Conservation (phyloP, 768 basidiomycete genomes). For the Amanita subjunquillea region DNA sequence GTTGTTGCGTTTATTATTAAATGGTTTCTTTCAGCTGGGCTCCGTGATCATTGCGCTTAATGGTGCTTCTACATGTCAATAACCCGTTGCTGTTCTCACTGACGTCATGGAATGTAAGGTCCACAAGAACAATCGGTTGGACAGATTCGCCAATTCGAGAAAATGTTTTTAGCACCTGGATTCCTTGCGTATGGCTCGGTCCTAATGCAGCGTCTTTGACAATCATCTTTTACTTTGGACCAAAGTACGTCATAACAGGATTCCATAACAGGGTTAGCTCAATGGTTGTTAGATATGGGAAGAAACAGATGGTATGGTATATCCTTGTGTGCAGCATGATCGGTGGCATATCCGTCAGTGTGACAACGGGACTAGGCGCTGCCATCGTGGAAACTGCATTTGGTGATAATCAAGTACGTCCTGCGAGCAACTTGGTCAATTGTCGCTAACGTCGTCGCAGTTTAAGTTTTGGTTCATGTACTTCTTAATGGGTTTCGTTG, state of each 20-base stretch:
- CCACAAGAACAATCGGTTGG: constrained; percentile 64
- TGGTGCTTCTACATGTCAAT: constrained; percentile 27
- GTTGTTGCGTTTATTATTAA: background rate
- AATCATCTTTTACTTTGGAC: constrained; percentile 79
- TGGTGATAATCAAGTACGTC: constrained; percentile 68
- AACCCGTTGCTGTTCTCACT: constrained; percentile 14
- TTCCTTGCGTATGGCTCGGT: constrained; percentile 67
- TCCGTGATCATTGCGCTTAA: constrained; percentile 89
- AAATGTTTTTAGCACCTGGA: constrained; percentile 72
- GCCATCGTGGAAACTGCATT: constrained; percentile 75
- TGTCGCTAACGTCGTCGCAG: constrained; percentile 23
- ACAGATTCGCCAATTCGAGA: constrained; percentile 61
- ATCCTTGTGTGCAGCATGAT: constrained; percentile 94
- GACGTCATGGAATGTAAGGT: constrained; percentile 23
- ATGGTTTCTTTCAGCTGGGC: constrained; percentile 37
- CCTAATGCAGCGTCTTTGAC: constrained; percentile 54
- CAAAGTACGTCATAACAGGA: constrained; percentile 37
- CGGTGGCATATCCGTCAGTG: constrained; percentile 89
- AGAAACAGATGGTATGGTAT: constrained; percentile 91
- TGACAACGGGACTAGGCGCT: constrained; percentile 87
- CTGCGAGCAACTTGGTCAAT: background rate
- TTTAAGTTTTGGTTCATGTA: constrained; percentile 92
- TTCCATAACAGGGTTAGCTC: background rate
- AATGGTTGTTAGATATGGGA: constrained; percentile 51
- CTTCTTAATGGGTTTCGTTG: constrained; percentile 76